A percentile compares a stretch with the other conserved stretches of the same genome.
Conservation (phyloP, 116 monocot genomes). For the Phalaenopsis hybrid region DNA sequence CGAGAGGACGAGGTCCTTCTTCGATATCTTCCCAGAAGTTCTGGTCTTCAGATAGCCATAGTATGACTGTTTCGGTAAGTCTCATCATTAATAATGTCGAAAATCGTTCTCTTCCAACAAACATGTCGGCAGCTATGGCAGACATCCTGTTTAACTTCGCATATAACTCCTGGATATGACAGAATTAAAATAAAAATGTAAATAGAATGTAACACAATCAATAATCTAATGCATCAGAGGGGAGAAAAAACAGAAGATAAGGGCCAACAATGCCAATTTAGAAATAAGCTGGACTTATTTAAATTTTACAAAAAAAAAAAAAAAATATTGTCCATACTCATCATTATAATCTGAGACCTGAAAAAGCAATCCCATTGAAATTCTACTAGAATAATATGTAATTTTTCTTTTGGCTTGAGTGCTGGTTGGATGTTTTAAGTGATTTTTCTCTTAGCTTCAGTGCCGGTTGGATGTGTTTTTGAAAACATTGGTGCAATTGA, state of each 20-base stretch:
- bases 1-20: conserved; percentile 71
- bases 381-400: no score
- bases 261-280: neutral
- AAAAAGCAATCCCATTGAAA: no score
- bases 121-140: conserved; percentile 75
- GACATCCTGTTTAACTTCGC: conserved; percentile 78
- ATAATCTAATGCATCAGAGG: neutral
- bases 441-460: no score
- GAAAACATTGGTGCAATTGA: no score
- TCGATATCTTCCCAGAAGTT: conserved; percentile 98
- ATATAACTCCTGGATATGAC: conserved; percentile 64
- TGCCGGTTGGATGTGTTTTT: no score
- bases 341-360: no score
- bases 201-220: neutral
- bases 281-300: neutral
- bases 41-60: conserved; percentile 86
- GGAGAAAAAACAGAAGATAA: neutral
- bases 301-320: neutral
- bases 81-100: conserved; percentile 86
- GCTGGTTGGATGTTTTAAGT: no score
- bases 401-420: no score
- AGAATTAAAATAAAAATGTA: neutral
- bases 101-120: conserved; percentile 92
- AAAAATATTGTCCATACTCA: no score
- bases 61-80: conserved; percentile 81